Evolutionary conservation across 495 filamentous ascomycete species (phyloP), one percentile per base, ranked within the genome.

Genomic region (Aspergillus egyptiacus): DNA sequence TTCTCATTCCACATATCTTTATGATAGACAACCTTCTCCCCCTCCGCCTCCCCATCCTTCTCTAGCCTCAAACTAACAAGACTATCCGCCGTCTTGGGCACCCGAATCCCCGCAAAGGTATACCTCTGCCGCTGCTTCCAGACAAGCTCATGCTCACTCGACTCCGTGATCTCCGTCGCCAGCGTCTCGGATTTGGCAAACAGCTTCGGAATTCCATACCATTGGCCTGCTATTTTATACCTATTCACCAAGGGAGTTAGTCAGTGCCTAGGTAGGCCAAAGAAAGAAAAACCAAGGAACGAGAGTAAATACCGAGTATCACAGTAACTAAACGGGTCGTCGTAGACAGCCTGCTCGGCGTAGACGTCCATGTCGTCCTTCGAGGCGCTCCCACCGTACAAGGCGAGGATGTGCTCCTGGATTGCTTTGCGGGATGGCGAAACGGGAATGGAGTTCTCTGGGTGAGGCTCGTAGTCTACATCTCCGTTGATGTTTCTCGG

Each of bases 21-120:
- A 36, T 50, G 47, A 43, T 50, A 50, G 14, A 50, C 47, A 14
- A 43, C 47, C 30, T 43, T 42, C 47, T 50, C 46, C 15, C n/a
- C 37, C n/a, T 4, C 27, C 30, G n/a, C 40, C 6, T 15, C 11
- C 2, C 24, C 27, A 6, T 5, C 8, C n/a, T 11, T 18, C 27
- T 50, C 36, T 11, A 50, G 14, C 37, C 37, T 31, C 47, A 50
- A 24, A 41, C 36, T 50, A 28, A 50, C 47, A 22, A 50, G 30
- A 50, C 47, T 50, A 50, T 50, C 47, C 7, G 19, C 47, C 37
- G 15, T 31, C 17, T 50, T 50, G 0, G 25, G 6, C 25, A n/a
- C 47, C 25, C 30, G 23, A 1, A 50, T 2, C 15, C 47, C 47
- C 0, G 13, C 27, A 17, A 42, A 11, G 0, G 28, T 35, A 41